Percentiles rank a stretch among this genome's conserved stretches.
Evolutionary conservation across 306 rosid genomes (phyloP).

Genomic region (Medicago arabica): DNA sequence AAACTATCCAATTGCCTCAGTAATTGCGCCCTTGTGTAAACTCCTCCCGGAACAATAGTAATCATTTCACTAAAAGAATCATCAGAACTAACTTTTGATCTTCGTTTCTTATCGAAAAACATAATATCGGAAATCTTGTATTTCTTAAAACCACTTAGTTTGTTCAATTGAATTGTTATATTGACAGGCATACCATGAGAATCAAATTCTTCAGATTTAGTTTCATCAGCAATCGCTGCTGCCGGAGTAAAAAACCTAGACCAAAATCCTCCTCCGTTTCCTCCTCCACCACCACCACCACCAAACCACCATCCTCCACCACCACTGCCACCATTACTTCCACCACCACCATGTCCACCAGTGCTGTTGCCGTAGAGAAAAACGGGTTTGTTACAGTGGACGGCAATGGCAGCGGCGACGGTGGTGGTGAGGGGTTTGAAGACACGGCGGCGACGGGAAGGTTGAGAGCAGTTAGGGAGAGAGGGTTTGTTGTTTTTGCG

Average conservation of each 20-base stretch:
- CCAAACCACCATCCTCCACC: conserved; percentile 55
- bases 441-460: conserved; percentile 32
- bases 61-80: conserved; percentile 96
- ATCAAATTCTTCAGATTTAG: conserved; percentile 75
- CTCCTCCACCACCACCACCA: conserved; percentile 26
- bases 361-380: conserved; percentile 20
- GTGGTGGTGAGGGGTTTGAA: conserved; percentile 61
- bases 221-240: conserved; percentile 76
- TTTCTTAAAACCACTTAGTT: conserved; percentile 88
- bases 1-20: conserved; percentile 86
- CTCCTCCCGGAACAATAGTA: conserved; percentile 75
- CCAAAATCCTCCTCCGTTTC: conserved; percentile 63
- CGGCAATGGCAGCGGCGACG: conserved; percentile 60
- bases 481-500: conserved; percentile 28
- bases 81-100: conserved; percentile 64
- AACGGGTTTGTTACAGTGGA: conserved; percentile 40
- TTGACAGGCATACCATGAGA: conserved; percentile 88
- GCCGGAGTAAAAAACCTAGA: conserved; percentile 52
- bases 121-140: conserved; percentile 78
- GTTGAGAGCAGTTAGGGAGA: conserved; percentile 44
- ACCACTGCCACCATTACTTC: conserved; percentile 32
- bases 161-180: conserved; percentile 75
- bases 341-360: conserved; percentile 25
- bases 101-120: conserved; percentile 72
- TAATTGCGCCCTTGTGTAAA: conserved; percentile 83